Evolutionary conservation across 345 rosid genomes (phyloP).

Genomic region (Pistacia atlantica): DNA sequence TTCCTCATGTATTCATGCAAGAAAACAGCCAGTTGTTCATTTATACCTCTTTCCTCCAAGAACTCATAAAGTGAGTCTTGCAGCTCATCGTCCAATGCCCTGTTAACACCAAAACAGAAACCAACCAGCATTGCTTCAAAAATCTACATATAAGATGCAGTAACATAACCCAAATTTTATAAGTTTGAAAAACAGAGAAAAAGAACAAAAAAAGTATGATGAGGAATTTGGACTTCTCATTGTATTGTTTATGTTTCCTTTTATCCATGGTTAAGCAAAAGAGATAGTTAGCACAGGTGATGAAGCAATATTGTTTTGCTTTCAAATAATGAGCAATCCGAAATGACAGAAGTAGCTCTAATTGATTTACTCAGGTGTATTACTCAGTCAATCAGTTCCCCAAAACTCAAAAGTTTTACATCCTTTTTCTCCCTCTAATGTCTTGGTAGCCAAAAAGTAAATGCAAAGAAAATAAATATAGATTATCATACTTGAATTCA

Average conservation of each 20-base stretch:
- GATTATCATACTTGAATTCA: constrained; percentile 59
- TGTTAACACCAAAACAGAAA: constrained; percentile 35
- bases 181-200: not conserved
- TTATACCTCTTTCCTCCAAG: constrained; percentile 70
- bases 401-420: not conserved
- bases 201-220: too few relatives aligned
- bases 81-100: constrained; percentile 83
- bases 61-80: constrained; percentile 67
- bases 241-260: too few relatives aligned
- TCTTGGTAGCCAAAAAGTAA: constrained; percentile 9
- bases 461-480: constrained; percentile 5
- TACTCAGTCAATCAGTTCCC: not conserved
- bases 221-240: not conserved
- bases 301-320: not conserved
- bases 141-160: not conserved
- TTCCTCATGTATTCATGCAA: constrained; percentile 77
- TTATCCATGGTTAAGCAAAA: too few relatives aligned
- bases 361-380: not conserved
- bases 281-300: not conserved
- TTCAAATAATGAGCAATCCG: constrained; percentile 1
- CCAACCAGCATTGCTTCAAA: constrained; percentile 9
- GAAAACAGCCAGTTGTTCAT: constrained; percentile 68
- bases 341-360: not conserved
- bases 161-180: not conserved
- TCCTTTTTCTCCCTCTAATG: not conserved